A percentile compares a stretch with the other conserved stretches of the same genome.
Conservation (phyloP, 768 basidiomycete species). For the Dioszegia hungarica region DNA sequence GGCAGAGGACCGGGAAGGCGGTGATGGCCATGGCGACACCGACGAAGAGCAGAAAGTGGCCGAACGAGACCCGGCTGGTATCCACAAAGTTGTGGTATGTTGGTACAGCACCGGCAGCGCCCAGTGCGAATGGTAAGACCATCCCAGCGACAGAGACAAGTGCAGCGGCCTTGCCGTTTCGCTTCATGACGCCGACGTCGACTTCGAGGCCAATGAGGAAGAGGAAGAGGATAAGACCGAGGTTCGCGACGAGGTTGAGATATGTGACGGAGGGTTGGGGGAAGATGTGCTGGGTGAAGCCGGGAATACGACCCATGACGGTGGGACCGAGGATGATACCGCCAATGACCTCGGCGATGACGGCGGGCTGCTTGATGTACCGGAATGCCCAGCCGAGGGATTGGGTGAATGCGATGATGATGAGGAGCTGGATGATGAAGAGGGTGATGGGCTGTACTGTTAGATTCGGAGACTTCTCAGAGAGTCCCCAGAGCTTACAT, state of each 20-base stretch:
- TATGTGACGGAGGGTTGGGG: constrained; percentile 61
- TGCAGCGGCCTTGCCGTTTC: constrained; percentile 59
- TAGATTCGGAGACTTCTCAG: constrained; percentile 62
- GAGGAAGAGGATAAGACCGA: constrained; percentile 57
- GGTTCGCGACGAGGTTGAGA: constrained; percentile 67
- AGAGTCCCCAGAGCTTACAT: constrained; percentile 69
- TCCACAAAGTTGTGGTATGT: constrained; percentile 65
- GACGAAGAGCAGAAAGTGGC: constrained; percentile 78
- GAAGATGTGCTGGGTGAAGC: constrained; percentile 78
- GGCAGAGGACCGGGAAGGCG: constrained; percentile 58
- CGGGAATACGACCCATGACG: constrained; percentile 72
- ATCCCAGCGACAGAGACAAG: constrained; percentile 66
- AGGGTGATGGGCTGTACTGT: constrained; percentile 45
- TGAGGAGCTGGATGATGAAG: constrained; percentile 54
- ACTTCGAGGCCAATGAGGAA: constrained; percentile 83
- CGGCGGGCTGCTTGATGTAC: constrained; percentile 78
- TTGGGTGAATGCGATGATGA: constrained; percentile 77
- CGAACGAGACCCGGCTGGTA: constrained; percentile 58
- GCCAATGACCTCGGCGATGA: constrained; percentile 86
- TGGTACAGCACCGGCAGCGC: constrained; percentile 68
- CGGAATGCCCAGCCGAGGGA: constrained; percentile 62
- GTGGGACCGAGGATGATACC: constrained; percentile 77
- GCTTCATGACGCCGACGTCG: constrained; percentile 64
- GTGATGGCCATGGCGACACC: constrained; percentile 69
- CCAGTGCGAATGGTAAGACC: constrained; percentile 71